These are phyloP conservation scores for Aplosporella prunicola DNA, from an alignment of 2,329 filamentous ascomycete species.

Conservation along the genomic window DNA sequence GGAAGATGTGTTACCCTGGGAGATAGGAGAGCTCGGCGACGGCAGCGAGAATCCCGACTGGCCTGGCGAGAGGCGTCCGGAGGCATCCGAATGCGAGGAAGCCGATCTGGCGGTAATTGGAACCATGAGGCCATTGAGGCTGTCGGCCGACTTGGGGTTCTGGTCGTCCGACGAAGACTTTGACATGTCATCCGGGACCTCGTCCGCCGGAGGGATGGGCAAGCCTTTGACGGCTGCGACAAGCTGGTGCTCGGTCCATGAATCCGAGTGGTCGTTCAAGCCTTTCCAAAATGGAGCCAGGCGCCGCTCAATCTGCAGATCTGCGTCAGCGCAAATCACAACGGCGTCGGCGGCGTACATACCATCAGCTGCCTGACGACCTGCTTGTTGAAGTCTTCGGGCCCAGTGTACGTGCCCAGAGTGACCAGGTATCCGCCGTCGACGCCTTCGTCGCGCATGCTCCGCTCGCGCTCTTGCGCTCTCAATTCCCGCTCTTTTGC, in stretches of 20 bases:
- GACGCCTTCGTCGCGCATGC: constrained; percentile 82
- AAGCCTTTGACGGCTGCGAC: constrained; percentile 79
- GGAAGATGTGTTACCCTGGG: constrained; percentile 35
- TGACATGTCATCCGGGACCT: constrained; percentile 60
- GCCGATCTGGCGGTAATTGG: constrained; percentile 69
- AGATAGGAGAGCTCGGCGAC: constrained; percentile 47
- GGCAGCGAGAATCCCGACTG: constrained; percentile 53
- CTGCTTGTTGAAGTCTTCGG: constrained; percentile 86
- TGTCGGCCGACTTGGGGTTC: constrained; percentile 45
- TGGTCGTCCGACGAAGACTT: constrained; percentile 24
- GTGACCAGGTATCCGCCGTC: constrained; percentile 94
- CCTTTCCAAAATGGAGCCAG: constrained; percentile 95
- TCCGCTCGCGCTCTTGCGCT: constrained; percentile 77
- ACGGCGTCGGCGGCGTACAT: constrained; percentile 19
- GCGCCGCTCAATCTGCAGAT: constrained; percentile 76
- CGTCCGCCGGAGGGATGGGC: constrained; percentile 73
- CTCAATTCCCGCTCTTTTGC: constrained; percentile 71
- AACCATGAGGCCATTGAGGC: constrained; percentile 64
- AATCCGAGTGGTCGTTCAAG: constrained; percentile 75
- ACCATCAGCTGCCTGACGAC: constrained; percentile 87
- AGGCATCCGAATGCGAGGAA: constrained; percentile 67
- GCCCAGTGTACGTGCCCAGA: constrained; percentile 81
- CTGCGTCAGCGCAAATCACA: constrained; percentile 13
- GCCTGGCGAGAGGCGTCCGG: constrained; percentile 48
- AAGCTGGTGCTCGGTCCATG: constrained; percentile 93